Percentiles rank a stretch among this genome's conserved stretches.
Evolutionary conservation across 345 rosid species (phyloP).

Genomic region (Corchorus olitorius): DNA sequence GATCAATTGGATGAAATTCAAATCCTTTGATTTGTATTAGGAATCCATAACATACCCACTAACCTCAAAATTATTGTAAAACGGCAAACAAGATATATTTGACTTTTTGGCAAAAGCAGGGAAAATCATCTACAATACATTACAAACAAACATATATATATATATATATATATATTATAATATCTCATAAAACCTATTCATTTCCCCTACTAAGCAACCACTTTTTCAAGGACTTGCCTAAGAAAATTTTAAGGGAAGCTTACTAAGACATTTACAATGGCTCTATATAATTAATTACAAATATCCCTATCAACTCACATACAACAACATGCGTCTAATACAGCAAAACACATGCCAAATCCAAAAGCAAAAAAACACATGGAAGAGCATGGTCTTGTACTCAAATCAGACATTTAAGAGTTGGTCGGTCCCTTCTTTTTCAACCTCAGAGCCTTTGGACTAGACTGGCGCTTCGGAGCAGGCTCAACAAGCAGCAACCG

Average conservation of each 20-base stretch:
- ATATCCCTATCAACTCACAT: constrained; percentile 9
- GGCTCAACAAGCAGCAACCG: constrained; percentile 64
- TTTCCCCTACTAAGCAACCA: too few relatives aligned
- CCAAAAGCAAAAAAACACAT: constrained; percentile 14
- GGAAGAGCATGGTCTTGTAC: constrained; percentile 15
- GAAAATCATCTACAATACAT: too few relatives aligned
- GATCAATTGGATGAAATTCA: too few relatives aligned
- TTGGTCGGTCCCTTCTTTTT: constrained; percentile 37
- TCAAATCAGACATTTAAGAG: neutral
- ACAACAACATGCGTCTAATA: constrained; percentile 26
- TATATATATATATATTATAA: too few relatives aligned
- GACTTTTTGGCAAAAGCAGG: too few relatives aligned
- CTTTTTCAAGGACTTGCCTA: neutral
- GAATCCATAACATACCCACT: too few relatives aligned
- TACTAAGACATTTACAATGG: neutral
- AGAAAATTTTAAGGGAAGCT: neutral
- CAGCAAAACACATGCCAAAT: constrained; percentile 23
- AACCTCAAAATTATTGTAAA: too few relatives aligned
- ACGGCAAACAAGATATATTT: too few relatives aligned
- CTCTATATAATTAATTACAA: constrained; percentile 12
- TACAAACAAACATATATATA: too few relatives aligned
- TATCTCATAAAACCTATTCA: too few relatives aligned
- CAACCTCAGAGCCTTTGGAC: constrained; percentile 41
- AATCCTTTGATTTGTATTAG: too few relatives aligned
- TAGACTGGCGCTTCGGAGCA: constrained; percentile 31